A percentile compares a stretch with the other conserved stretches of the same genome.
Conservation (phyloP, 1,284 basidiomycete species). For the Irpex rosettiformis region DNA sequence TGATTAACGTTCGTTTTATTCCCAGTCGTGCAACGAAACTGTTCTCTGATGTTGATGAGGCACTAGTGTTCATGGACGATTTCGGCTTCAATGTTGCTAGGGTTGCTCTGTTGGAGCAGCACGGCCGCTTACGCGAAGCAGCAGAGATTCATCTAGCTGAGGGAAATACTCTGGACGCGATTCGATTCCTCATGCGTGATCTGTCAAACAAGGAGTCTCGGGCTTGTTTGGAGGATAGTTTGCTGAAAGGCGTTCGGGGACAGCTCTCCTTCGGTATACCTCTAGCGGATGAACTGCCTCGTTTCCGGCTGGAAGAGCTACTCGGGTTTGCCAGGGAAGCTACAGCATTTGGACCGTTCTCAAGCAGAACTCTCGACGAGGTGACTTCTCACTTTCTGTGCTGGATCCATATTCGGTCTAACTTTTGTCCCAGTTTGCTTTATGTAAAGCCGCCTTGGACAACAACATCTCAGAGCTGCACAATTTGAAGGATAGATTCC, state of each 20-base stretch:
- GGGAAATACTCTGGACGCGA: conserved; percentile 46
- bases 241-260: conserved; percentile 28
- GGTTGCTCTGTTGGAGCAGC: conserved; percentile 44
- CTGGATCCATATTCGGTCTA: neutral
- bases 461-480: neutral
- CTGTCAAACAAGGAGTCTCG: neutral
- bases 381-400: conserved; percentile 6
- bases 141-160: conserved; percentile 54
- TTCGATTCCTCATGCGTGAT: conserved; percentile 40
- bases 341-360: neutral
- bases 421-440: conserved; percentile 12
- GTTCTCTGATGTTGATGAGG: conserved; percentile 50
- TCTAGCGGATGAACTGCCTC: conserved; percentile 8
- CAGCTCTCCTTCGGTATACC: conserved; percentile 24
- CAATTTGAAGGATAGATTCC: conserved; percentile 17
- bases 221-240: conserved; percentile 17
- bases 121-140: conserved; percentile 45
- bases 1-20: neutral
- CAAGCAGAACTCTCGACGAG: neutral
- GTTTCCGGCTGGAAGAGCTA: neutral
- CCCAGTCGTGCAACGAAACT: conserved; percentile 44
- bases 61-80: conserved; percentile 57
- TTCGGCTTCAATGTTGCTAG: conserved; percentile 50
- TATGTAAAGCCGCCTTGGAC: neutral
- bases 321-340: neutral